Base-by-base conservation (phyloP, 495 filamentous ascomycete species). In the Elasticomyces elasticus region DNA sequence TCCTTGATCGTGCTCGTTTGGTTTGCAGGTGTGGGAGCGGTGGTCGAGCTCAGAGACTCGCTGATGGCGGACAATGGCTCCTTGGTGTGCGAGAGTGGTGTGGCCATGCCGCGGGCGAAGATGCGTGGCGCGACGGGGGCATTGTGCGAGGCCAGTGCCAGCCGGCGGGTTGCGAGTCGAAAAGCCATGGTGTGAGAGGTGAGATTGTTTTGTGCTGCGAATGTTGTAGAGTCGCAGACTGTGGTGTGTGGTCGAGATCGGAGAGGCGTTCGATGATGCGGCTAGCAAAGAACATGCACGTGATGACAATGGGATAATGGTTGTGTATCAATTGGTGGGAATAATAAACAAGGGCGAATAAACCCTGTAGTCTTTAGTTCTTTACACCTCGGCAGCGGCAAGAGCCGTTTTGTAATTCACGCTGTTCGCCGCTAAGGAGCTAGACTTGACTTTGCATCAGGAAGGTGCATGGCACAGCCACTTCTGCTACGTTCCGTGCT, bases 141-240 rank as follows among this genome's bases (percentile, higher is more conserved):
- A 27, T 42, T 40, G 35, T 12, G 13, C 13, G 35, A 27, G 33
- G 54, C 38, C 43, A 46, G 31, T 48, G 59, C 59, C 23, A 58
- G 33, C 40, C 59, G 59, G 35, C 59, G 59, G 5, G 59, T 30
- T 54, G 54, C 59, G 1, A 58, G 55, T 57, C 85, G 85, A 72
- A 89, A 81, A 68, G 86, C 81, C 86, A 91, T 91, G 73, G 68
- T 74, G 67, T 5, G 31, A 25, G 40, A 11, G 9, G 49, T 49
- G 42, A 45, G 42, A 45, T 5, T 7, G 24, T 17, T n/a, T 45
- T 17, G 45, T 49, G 7, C 11, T 49, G 45, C 9, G 1, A 27
- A 19, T 31, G 7, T 6, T 49, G 45, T 49, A 12, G 23, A 15
- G 25, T 37, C 10, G 31, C n/a, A 37, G 31, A 37, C 10, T 37